Base-by-base conservation (phyloP, 345 rosid species). In the Populus ilicifolia region DNA sequence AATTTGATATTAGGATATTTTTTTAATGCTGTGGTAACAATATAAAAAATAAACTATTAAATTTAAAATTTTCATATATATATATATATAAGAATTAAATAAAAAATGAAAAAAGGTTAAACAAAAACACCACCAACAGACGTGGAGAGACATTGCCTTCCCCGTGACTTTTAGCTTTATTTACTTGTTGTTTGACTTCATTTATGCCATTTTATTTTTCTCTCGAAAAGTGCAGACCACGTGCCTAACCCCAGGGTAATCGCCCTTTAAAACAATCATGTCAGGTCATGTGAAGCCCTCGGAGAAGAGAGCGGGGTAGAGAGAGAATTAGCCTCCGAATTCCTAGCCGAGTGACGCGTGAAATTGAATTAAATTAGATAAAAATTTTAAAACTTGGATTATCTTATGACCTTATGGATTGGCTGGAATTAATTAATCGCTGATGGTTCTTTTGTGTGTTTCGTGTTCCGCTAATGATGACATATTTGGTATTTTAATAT, bases 1-100 rank as follows among this genome's bases (percentile, higher is more conserved):
- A 4, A 33, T 33, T 4, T 0, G 0, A 33, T 33, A 4, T 0
- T 4, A 4, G 0, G 1, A 33, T 33, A 4, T 33, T 33, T 33
- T 33, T 33, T 4, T 33, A 33, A 4, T 33, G 0, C 0, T 5
- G 36, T 0, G 36, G 0, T 33, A 33, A 4, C 5, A 0, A 33
- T 4, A 4, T 5, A 4, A 33, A 33, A 33, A 33, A 33, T 33
- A 33, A 33, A 5, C 4, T 33, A 4, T 33, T 33, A 33, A 33
- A 33, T 33, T 33, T 33, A 4, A 33, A 33, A 4, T 33, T 33
- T 5, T 0, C 0, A 33, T 33, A 33, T 33, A 4, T 4, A 33
- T 3, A 4, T 0, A 33, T 33, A 33, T 33, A 33, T 0, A 33
- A 33, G 36, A 33, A 33, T 4, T 33, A 33, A 4, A 33, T n/a